Percentiles rank a stretch among this genome's conserved stretches.
phyloP scores from a whole-genome alignment of 176 grass and related monocot genomes.

The Cenchrus fungigraminus region DNA sequence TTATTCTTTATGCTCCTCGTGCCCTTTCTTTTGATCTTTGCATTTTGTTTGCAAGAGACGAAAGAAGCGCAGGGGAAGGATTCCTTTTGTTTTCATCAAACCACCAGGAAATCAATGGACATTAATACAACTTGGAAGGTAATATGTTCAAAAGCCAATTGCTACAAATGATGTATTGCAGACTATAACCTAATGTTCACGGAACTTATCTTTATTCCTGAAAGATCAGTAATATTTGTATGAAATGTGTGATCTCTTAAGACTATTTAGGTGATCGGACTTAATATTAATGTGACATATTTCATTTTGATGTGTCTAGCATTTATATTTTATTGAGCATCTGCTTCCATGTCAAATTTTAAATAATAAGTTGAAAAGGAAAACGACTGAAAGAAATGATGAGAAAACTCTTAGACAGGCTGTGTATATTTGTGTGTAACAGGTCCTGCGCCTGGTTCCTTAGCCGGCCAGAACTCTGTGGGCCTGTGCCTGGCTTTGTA shows the following conservation, averaged over 20 bases:
- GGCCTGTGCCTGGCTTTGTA: too few species aligned
- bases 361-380: background rate
- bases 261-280: background rate
- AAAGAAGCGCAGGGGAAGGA: constrained; percentile 72
- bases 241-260: background rate
- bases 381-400: background rate
- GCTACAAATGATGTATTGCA: constrained; percentile 40
- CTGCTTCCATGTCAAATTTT: background rate
- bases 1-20: constrained; percentile 42
- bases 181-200: constrained; percentile 26
- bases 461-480: too few species aligned
- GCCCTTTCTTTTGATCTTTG: constrained; percentile 90
- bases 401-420: background rate
- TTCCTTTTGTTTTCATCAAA: constrained; percentile 49
- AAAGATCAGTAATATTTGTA: constrained; percentile 19
- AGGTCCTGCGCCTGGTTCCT: too few species aligned
- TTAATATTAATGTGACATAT: background rate
- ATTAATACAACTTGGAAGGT: constrained; percentile 57
- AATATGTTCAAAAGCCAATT: constrained; percentile 48
- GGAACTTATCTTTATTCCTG: background rate
- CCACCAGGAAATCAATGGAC: constrained; percentile 55
- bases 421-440: too few species aligned
- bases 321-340: background rate
- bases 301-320: background rate
- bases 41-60: constrained; percentile 98